Evolutionary conservation across 495 filamentous ascomycete species (phyloP).

Genomic region (Oidiodendron maius): DNA sequence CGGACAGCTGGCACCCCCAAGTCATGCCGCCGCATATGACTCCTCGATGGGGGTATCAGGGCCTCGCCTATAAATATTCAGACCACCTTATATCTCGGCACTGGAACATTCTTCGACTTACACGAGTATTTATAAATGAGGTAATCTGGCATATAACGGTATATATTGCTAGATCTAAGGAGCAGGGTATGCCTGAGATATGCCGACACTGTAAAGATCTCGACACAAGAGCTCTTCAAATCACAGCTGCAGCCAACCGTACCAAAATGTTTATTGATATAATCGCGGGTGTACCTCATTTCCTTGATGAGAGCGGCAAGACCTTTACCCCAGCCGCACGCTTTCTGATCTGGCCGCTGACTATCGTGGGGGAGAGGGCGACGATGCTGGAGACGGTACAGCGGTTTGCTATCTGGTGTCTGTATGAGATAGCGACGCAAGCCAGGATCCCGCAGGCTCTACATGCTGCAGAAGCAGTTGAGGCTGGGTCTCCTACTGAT

Average conservation of each 20-base stretch:
- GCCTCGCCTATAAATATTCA: conserved; percentile 1
- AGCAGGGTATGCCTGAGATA: conserved; percentile 1
- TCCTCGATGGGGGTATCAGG: conserved; percentile 3
- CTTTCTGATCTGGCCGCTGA: conserved; percentile 6
- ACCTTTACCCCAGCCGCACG: conserved; percentile 2
- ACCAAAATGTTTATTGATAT: neutral
- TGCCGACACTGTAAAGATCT: neutral
- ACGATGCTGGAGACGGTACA: neutral
- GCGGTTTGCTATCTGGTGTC: conserved; percentile 3
- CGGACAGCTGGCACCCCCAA: conserved; percentile 4
- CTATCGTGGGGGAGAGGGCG: neutral
- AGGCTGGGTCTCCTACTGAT: conserved; percentile 3
- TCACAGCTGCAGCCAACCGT: conserved; percentile 2
- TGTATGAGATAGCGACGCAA: conserved; percentile 5
- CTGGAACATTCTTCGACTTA: conserved; percentile 4
- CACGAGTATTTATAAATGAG: conserved; percentile 2
- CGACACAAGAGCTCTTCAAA: conserved; percentile 3
- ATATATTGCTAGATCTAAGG: neutral
- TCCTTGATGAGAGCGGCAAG: neutral
- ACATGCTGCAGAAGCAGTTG: conserved; percentile 1
- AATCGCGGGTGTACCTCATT: conserved; percentile 2
- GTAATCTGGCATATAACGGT: conserved; percentile 1
- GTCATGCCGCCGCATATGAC: conserved; percentile 2
- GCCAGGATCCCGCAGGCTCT: conserved; percentile 5
- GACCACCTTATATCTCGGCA: conserved; percentile 1